Evolutionary conservation across 768 basidiomycete species (phyloP).

Genomic region (Mycena haematopus): DNA sequence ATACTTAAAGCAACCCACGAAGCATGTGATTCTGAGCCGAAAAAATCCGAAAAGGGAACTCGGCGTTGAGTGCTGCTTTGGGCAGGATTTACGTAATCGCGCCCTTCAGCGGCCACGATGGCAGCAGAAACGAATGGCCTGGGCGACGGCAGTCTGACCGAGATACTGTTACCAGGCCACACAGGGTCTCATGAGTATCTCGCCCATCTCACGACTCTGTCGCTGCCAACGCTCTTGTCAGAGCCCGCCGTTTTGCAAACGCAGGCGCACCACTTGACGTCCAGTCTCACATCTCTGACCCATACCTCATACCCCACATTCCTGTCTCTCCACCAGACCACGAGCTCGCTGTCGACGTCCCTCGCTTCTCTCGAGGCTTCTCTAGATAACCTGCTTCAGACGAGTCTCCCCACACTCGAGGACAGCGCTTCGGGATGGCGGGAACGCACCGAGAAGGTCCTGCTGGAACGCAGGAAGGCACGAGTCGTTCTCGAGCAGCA

Average conservation of each 20-base stretch:
- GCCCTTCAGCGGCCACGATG: not conserved
- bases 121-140: not conserved
- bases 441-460: slow-evolving; percentile 73
- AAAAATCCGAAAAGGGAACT: not conserved
- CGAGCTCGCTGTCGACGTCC: slow-evolving; percentile 73
- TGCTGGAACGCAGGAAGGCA: slow-evolving; percentile 76
- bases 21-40: not conserved
- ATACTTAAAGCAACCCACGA: no score
- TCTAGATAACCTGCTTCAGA: slow-evolving; percentile 68
- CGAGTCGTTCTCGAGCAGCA: slow-evolving; percentile 91
- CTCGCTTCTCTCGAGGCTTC: slow-evolving; percentile 78
- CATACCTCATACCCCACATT: slow-evolving; percentile 93
- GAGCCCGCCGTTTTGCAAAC: slow-evolving; percentile 82
- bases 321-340: slow-evolving; percentile 84
- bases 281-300: slow-evolving; percentile 88
- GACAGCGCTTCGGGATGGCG: slow-evolving; percentile 74
- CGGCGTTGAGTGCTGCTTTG: not conserved
- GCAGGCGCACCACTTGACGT: slow-evolving; percentile 85
- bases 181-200: slow-evolving; percentile 60
- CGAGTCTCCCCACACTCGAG: slow-evolving; percentile 80
- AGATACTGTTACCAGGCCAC: slow-evolving; percentile 17
- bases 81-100: not conserved
- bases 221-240: slow-evolving; percentile 69
- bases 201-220: slow-evolving; percentile 64
- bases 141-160: slow-evolving; percentile 17